phyloP scores from a whole-genome alignment of 345 rosid species.

The Turritis glabra region DNA sequence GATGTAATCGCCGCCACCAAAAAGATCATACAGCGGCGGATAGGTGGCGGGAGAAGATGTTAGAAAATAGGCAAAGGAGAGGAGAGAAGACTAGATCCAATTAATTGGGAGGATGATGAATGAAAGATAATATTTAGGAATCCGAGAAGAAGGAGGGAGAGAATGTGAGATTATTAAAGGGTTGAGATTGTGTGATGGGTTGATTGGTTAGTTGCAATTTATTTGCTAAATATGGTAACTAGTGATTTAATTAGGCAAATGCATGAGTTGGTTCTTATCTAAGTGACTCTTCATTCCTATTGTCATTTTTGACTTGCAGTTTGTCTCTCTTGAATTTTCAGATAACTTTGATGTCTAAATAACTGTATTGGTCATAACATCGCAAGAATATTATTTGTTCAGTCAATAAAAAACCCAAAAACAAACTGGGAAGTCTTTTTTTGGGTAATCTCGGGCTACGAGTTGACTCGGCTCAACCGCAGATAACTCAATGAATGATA shows the following conservation, averaged over 20 bases:
- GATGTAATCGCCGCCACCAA: slow-evolving; percentile 15
- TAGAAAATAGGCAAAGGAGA: background rate
- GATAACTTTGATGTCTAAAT: slow-evolving; percentile 4
- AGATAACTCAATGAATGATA: no score
- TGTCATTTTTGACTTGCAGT: slow-evolving; percentile 27
- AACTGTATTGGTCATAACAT: background rate
- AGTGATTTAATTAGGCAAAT: slow-evolving; percentile 27
- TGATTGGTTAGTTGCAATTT: slow-evolving; percentile 29
- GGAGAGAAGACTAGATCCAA: slow-evolving; percentile 18
- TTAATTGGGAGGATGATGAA: slow-evolving; percentile 1
- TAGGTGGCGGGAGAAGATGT: slow-evolving; percentile 12
- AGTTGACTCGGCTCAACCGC: no score
- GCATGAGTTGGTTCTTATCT: slow-evolving; percentile 32
- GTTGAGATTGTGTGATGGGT: slow-evolving; percentile 28
- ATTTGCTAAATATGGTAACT: slow-evolving; percentile 28
- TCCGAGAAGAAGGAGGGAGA: slow-evolving; percentile 11
- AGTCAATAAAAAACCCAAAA: background rate
- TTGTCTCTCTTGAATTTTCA: background rate
- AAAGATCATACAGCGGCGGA: slow-evolving; percentile 19
- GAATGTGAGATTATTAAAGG: slow-evolving; percentile 23
- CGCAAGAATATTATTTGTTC: background rate
- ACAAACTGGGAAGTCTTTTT: background rate
- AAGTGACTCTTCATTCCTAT: slow-evolving; percentile 18
- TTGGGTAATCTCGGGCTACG: no score
- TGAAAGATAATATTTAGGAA: slow-evolving; percentile 19